Base-by-base conservation (phyloP, 192 early-diverging fungal genomes). In the Dissophora globulifera region DNA sequence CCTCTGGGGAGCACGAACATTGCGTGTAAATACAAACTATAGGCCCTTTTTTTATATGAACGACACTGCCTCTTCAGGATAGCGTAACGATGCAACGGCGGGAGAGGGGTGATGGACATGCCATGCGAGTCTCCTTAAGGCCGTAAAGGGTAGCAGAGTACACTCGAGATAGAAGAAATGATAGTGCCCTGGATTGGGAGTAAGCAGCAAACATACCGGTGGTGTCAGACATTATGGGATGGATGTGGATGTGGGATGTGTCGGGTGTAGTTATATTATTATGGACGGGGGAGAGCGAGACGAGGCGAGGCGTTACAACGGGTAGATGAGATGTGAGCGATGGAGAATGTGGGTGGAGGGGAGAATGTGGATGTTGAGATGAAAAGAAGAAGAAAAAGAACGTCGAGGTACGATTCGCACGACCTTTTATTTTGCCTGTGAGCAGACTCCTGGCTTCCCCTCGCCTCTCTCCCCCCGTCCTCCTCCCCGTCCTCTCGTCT, bases 211-310 rank as follows among this genome's bases (percentile, higher is more conserved):
- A 69, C 67, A 22, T 70, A 70, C 67, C 58, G 30, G 67, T 40
- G 67, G 31, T 55, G 55, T 70, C 58, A 62, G 67, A 61, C 67
- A 70, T 70, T 69, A 69, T 58, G 49, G 13, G 40, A 41, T 7
- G 23, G 26, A 43, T 12, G 33, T 33, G 40, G 48, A n/a, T 8
- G 43, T 17, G 27, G 35, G 43, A 33, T 13, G 53, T 48, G 33
- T 23, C 15, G 26, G 12, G 62, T 31, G 43, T 43, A 33, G 33
- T 22, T 54, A 20, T 26, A 50, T 4, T 20, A 33, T 1, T 48
- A 38, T 2, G 33, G 33, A 11, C n/a, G 31, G 4, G n/a, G 19
- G 22, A 48, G 58, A 19, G 58, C 20, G 38, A 29, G 52, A 55
- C 52, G 63, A 45, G 47, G 22, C 40, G 43, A 35, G 32, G 20